Evolutionary conservation across 176 grass and related monocot genomes (phyloP), one percentile per base, ranked within the genome.

Genomic region (Oryza officinalis): DNA sequence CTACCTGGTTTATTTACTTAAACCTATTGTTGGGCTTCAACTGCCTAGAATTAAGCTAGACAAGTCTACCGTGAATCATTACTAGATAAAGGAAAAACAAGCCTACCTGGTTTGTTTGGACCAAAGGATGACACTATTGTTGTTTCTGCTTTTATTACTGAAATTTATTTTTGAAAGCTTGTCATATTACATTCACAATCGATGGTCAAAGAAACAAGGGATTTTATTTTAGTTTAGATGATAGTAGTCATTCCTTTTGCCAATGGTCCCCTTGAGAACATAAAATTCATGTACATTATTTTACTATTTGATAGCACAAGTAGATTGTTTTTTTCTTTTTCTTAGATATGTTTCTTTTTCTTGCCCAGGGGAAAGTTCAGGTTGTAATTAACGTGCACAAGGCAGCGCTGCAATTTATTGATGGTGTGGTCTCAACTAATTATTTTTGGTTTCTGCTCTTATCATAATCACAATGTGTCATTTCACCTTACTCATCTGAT

Each of bases 391-490:
- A 89, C 38, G 92, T 94, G 40, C 92, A 94, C 70, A 88, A 79
- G 81, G 92, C 92, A 87, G 89, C 92, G 8, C 44, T 94, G 52
- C 92, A 94, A 25, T 94, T 94, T 83, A 94, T 94, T 32, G 84
- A 89, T 14, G 92, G 89, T 94, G 33, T 50, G 78, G 10, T 71
- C 10, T 71, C 26, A 67, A 60, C 79, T 82, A 20, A 38, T 67
- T 22, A 2, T 33, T 75, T 67, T 18, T 73, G 26, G 44, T 86
- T 78, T 26, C n/a, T 67, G 15, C 25, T 78, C 59, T 82, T 73
- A 28, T 5, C 37, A 46, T 59, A 61, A 72, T 22, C 15, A 15
- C 27, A 12, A 27, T 49, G 60, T 68, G 59, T 22, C 28, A 73
- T 82, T 72, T 78, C 27, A 86, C 4, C 44, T 66, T 90, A 70